phyloP scores from a whole-genome alignment of 192 early-diverging fungal genomes.

The Paraglomus occultum region DNA sequence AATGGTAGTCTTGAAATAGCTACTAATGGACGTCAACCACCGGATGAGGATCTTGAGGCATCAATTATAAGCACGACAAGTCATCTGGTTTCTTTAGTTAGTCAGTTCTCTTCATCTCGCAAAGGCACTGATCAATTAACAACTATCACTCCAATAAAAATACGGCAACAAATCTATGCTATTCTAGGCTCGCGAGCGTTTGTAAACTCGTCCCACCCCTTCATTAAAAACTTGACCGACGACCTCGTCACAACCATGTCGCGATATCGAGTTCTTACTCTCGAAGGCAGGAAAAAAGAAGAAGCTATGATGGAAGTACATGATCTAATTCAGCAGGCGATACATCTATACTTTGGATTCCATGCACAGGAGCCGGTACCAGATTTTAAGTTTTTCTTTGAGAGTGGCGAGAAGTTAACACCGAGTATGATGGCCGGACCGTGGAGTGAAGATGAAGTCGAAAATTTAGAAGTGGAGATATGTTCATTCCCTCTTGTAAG shows the following conservation, averaged over 20 bases:
- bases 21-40: too few relatives aligned
- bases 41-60: too few relatives aligned
- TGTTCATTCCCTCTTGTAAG: conserved; percentile 4
- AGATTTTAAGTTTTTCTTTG: conserved; percentile 13
- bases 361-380: conserved; percentile 29
- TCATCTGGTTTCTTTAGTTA: too few relatives aligned
- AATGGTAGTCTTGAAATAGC: too few relatives aligned
- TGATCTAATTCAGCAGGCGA: neutral
- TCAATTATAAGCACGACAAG: too few relatives aligned
- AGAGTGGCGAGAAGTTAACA: neutral
- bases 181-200: neutral
- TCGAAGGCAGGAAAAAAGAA: conserved; percentile 6
- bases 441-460: conserved; percentile 3
- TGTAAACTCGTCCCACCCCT: neutral
- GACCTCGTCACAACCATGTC: neutral
- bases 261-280: neutral
- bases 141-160: neutral
- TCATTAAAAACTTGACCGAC: neutral
- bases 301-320: neutral
- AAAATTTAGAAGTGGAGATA: conserved; percentile 4
- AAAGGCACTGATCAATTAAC: neutral
- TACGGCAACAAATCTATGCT: conserved; percentile 12
- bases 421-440: conserved; percentile 16
- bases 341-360: conserved; percentile 25
- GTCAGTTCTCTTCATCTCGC: neutral